These are phyloP conservation scores for Ophiosphaerella herpotricha DNA, from an alignment of 2,329 filamentous ascomycete species.

Conservation along the genomic window DNA sequence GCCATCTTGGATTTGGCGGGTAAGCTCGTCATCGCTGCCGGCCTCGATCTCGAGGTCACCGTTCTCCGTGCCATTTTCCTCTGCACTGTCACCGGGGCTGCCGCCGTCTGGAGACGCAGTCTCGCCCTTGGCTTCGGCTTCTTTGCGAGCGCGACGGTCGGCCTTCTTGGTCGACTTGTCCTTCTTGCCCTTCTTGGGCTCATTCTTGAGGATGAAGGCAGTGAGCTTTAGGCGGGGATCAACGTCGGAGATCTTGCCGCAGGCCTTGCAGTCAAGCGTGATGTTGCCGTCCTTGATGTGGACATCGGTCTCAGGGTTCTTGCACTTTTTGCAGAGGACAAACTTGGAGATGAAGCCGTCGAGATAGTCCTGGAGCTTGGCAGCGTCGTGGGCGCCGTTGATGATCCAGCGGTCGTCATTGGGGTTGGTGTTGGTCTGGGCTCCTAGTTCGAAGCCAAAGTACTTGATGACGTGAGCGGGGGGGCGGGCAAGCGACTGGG, in stretches of 20 bases:
- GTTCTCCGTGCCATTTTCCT: slow-evolving; percentile 64
- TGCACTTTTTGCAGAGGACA: slow-evolving; percentile 99
- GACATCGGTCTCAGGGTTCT: slow-evolving; percentile 98
- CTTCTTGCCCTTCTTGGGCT: slow-evolving; percentile 92
- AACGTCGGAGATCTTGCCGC: slow-evolving; percentile 88
- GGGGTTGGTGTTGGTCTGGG: slow-evolving; percentile 97
- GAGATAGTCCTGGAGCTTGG: slow-evolving; percentile 96
- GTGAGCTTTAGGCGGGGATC: slow-evolving; percentile 94
- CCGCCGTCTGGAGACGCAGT: slow-evolving; percentile 59
- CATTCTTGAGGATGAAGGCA: slow-evolving; percentile 96
- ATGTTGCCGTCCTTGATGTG: slow-evolving; percentile 93
- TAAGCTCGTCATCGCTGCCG: slow-evolving; percentile 89
- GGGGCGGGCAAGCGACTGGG: slow-evolving; percentile 87
- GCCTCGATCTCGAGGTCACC: slow-evolving; percentile 70
- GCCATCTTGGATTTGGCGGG: slow-evolving; percentile 70
- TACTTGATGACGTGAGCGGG: slow-evolving; percentile 98
- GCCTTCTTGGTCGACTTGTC: slow-evolving; percentile 95
- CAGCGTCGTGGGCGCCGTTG: slow-evolving; percentile 94
- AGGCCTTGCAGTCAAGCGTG: slow-evolving; percentile 96
- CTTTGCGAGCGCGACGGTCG: slow-evolving; percentile 81
- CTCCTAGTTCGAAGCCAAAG: slow-evolving; percentile 98
- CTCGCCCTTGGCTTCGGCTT: slow-evolving; percentile 62
- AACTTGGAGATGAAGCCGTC: slow-evolving; percentile 99
- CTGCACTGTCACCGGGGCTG: slow-evolving; percentile 69
- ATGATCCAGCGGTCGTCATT: slow-evolving; percentile 99